A percentile compares a stretch with the other conserved stretches of the same genome.
Evolutionary conservation across 345 rosid genomes (phyloP).

Genomic region (Hevea brasiliensis): DNA sequence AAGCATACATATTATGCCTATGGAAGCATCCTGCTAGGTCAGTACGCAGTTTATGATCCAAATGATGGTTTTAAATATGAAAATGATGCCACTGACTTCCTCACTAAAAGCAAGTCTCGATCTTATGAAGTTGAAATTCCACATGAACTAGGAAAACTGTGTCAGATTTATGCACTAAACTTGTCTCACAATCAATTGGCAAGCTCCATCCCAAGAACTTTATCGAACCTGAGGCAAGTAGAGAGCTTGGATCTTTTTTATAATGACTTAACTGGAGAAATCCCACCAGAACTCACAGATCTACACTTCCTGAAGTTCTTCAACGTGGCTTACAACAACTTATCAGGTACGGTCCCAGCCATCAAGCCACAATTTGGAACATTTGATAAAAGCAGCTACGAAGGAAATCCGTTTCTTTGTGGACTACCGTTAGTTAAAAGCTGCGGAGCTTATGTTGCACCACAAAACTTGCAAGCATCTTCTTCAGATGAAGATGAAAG

Average conservation of each 20-base stretch:
- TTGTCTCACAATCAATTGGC: conserved; percentile 1
- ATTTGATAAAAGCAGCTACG: background rate
- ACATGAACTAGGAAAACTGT: background rate
- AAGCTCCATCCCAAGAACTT: background rate
- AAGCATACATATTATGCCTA: too few relatives aligned
- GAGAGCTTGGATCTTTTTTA: conserved; percentile 2
- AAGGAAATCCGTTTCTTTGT: conserved; percentile 6
- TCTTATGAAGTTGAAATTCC: too few relatives aligned
- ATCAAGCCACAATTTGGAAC: background rate
- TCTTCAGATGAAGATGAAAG: background rate
- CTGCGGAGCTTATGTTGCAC: too few relatives aligned
- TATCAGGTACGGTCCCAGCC: conserved; percentile 7
- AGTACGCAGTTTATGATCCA: too few relatives aligned
- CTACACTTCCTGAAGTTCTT: conserved; percentile 1
- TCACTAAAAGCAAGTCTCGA: too few relatives aligned
- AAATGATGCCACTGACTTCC: too few relatives aligned
- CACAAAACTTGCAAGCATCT: background rate
- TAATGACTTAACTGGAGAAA: background rate
- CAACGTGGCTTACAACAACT: conserved; percentile 12
- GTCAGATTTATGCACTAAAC: background rate
- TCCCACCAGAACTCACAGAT: background rate
- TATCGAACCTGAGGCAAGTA: background rate
- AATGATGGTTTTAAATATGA: too few relatives aligned
- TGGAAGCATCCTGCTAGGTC: too few relatives aligned
- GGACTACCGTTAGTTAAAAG: background rate